Evolutionary conservation across 148 eudicot species (phyloP).

Genomic region (Chenopodium berlandieri): DNA sequence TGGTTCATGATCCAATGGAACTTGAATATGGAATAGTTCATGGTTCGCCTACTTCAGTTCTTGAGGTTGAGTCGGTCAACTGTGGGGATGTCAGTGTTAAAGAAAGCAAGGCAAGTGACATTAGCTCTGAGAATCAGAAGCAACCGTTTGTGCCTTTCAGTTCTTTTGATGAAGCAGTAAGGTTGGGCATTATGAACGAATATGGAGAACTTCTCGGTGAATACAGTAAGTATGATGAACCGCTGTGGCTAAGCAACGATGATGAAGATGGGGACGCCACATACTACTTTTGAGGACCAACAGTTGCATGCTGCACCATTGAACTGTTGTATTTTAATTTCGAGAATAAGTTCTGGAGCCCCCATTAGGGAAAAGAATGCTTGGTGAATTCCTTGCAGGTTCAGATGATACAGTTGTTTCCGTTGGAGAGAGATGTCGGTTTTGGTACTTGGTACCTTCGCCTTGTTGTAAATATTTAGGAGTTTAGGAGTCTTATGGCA

Average conservation of each 20-base stretch:
- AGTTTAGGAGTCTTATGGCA: too few species aligned
- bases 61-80: conserved; percentile 5
- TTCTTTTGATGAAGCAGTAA: conserved; percentile 18
- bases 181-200: conserved; percentile 23
- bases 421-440: neutral
- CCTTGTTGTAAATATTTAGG: conserved; percentile 1
- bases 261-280: neutral
- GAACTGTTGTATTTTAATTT: neutral
- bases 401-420: neutral
- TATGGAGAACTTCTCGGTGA: conserved; percentile 30
- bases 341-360: conserved; percentile 9
- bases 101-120: neutral
- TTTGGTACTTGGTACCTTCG: neutral
- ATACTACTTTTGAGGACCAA: neutral
- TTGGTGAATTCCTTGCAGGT: conserved; percentile 7
- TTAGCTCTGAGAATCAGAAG: neutral
- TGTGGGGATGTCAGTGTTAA: neutral
- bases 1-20: neutral
- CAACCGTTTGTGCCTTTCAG: neutral
- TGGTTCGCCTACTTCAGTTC: neutral
- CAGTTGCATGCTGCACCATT: neutral
- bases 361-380: conserved; percentile 11
- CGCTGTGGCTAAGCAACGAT: conserved; percentile 9
- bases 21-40: neutral
- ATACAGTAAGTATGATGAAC: conserved; percentile 29